Base-by-base conservation (phyloP, 805 yeast genomes). In the Candida ipomoeae region DNA sequence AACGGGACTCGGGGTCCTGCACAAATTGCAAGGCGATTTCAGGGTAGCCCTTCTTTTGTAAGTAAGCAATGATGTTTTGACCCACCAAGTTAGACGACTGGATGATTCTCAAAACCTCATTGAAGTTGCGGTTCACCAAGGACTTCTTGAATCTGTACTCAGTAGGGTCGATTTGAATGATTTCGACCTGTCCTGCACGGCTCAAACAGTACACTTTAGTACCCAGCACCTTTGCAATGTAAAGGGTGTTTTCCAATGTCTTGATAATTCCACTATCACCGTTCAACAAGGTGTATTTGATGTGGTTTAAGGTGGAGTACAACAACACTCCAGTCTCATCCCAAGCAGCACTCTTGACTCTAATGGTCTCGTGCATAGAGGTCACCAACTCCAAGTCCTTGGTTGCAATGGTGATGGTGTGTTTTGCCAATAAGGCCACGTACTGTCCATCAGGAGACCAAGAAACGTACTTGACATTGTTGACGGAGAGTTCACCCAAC, bases 311-410 rank as follows among this genome's bases (percentile, higher is more conserved):
- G 6, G 99, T 94, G 18, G 97, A 86, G 71, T 92, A 94, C 58
- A 94, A 78, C 66, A 94, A 79, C 32, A 95, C 96, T 48, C 92
- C 92, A 44, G 87, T 75, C 60, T 90, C 97, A 68, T 94, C 98
- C 97, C 97, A 94, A 17, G 96, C 89, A 43, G 97, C 97, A 72
- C 95, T 84, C 75, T 94, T 94, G 63, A 94, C 89, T 67, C 99
- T 79, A 59, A 94, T 94, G 3, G 98, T 92, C 75, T 94, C 99
- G 66, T 90, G 97, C 82, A 90, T 79, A 1, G 96, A 83, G 48
- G 92, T 83, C 38, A 90, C 75, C 50, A 83, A 71, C 64, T 89
- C 90, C 60, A 92, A 78, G 56, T 82, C 85, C 66, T 84, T 85
- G 61, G 82, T 84, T 29, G 91, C 96, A 61, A 94, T 83, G 13